These are phyloP conservation scores for Vigna unguiculata DNA, from an alignment of 306 rosid species.

Conservation along the genomic window DNA sequence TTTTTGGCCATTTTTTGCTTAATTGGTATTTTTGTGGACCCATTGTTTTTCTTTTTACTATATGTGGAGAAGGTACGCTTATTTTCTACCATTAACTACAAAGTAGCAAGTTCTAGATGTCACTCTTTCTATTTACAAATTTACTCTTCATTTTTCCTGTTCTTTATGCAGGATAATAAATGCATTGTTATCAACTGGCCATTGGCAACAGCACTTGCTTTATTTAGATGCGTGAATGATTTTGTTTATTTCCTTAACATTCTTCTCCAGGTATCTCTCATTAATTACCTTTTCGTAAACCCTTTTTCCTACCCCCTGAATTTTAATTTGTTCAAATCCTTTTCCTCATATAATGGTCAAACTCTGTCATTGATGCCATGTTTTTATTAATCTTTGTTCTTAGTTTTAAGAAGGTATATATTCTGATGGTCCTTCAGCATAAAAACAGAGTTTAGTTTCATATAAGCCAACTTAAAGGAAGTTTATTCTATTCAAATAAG, in stretches of 20 bases:
- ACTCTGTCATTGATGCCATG: background rate
- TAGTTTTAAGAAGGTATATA: constrained; percentile 27
- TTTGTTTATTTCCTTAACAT: constrained; percentile 68
- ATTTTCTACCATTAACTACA: constrained; percentile 19
- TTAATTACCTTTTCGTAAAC: background rate
- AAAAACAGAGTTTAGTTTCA: constrained; percentile 24
- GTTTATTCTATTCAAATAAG: background rate
- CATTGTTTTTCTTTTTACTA: constrained; percentile 79
- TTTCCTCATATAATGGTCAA: background rate
- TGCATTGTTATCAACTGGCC: constrained; percentile 63
- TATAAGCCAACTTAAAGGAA: background rate
- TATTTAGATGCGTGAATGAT: constrained; percentile 75
- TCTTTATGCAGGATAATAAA: constrained; percentile 54
- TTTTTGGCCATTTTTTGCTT: constrained; percentile 76
- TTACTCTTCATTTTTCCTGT: constrained; percentile 12
- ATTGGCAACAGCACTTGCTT: constrained; percentile 61
- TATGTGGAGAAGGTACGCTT: constrained; percentile 55
- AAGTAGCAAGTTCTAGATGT: background rate
- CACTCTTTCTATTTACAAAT: constrained; percentile 16
- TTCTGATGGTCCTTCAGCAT: constrained; percentile 14
- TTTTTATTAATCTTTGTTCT: constrained; percentile 2
- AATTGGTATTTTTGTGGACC: constrained; percentile 79
- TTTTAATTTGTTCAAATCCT: constrained; percentile 7
- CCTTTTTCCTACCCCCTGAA: background rate
- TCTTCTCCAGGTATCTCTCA: constrained; percentile 74